Base-by-base conservation (phyloP, 257 asterid genomes). In the Lithospermum erythrorhizon region DNA sequence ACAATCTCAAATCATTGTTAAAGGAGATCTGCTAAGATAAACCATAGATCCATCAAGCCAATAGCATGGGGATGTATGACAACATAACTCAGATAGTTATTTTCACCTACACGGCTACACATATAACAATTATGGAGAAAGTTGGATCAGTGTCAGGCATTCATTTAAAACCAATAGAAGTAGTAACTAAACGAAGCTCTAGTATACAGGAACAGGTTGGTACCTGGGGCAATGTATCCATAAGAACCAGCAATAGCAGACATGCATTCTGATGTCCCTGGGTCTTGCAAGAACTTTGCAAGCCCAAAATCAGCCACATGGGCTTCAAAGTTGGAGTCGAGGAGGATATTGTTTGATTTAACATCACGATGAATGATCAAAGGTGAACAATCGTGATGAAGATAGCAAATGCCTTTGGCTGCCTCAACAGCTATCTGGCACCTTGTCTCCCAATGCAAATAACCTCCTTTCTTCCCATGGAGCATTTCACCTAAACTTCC, bases 181-280 rank as follows among this genome's bases (percentile, higher is more conserved):
- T 35, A 35, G 45, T 35, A 35, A 35, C 45, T 35, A 27, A 27
- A 27, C 32, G 14, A 35, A 35, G 1, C 1, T 35, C 45, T 35
- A 35, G 45, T 13, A 35, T 27, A 27, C 6, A 35, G 13, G 45
- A 35, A 35, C 37, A 19, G 14, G 58, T 25, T 68, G 53, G 27
- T 35, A 87, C 98, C 98, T 53, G 98, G 98, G 21, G 98, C 98
- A 16, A 90, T 90, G 78, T 90, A 90, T 14, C 98, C 98, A 63
- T 90, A 90, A 59, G 98, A 90, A 70, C 98, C 98, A 65, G 98
- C 98, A 62, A 90, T 82, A n/a, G 98, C 98, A 18, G 98, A 90
- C 98, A 90, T 90, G 78, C 96, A 90, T 63, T 90, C 98, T 0
- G 98, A 90, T 1, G 95, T 77, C 55, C 96, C 98, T 0, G 96